These are phyloP conservation scores for Microstegium vimineum DNA, from an alignment of 176 grass and related monocot genomes.

Conservation along the genomic window DNA sequence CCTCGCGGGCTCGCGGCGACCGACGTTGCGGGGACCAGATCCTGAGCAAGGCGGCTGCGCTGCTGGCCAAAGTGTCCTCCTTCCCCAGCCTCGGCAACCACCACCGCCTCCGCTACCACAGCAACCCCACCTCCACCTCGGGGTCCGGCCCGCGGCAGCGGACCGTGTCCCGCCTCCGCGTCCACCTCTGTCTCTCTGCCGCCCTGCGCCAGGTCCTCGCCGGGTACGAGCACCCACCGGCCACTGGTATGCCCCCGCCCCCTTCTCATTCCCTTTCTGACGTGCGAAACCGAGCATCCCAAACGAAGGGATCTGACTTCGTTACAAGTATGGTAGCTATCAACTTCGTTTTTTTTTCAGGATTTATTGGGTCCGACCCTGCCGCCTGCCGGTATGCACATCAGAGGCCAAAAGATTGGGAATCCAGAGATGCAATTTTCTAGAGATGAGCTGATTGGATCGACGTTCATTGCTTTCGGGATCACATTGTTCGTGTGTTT, in stretches of 20 bases:
- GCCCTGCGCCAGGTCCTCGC: not conserved
- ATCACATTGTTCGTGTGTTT: constrained; percentile 31
- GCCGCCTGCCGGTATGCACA: not conserved
- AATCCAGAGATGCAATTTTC: constrained; percentile 20
- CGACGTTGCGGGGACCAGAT: not conserved
- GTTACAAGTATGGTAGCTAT: not conserved
- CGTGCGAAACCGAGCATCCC: not conserved
- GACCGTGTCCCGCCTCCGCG: not conserved
- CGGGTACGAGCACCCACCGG: not conserved
- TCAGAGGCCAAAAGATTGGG: not conserved
- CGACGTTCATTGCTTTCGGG: constrained; percentile 21
- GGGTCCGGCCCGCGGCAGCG: not conserved
- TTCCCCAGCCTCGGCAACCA: constrained; percentile 42
- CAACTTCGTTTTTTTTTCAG: not conserved
- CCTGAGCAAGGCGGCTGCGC: not conserved
- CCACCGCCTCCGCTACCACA: constrained; percentile 6
- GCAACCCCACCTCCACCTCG: too few relatives aligned
- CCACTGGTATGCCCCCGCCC: not conserved
- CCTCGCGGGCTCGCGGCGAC: not conserved
- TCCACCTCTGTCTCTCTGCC: too few relatives aligned
- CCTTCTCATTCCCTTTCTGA: not conserved
- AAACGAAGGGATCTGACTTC: not conserved
- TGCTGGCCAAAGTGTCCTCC: constrained; percentile 5
- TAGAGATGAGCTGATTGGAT: not conserved
- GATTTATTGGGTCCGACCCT: not conserved